Evolutionary conservation across 257 asterid genomes (phyloP), one percentile per base, ranked within the genome.

Genomic region (Galeopsis tetrahit): DNA sequence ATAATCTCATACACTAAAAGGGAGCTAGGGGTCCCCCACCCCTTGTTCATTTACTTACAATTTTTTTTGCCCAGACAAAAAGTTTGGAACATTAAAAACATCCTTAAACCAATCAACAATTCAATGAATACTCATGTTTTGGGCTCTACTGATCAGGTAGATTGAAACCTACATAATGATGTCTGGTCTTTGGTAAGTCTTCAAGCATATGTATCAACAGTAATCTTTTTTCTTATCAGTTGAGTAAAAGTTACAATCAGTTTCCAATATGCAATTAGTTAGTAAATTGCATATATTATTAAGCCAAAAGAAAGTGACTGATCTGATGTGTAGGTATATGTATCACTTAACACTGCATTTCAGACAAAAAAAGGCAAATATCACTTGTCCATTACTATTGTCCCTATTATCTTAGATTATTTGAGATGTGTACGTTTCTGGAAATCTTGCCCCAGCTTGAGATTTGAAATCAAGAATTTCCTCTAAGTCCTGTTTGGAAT

Each of bases 21-120:
- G 67, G 42, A 55, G 57, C n/a, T 42, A 62, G 44, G 78, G 72
- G 58, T 52, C 58, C 58, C 68, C 68, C 72, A 48, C 55, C 46
- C 44, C 60, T 42, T 56, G 63, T 39, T 33, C 7, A 14, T 43
- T 46, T 28, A 8, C 55, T 48, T 70, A 13, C 66, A 53, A 69
- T 35, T 5, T 69, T 69, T 69, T n/a, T 56, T 1, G 59, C 33
- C 13, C 1, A 39, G 21, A 73, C 48, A 73, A 44, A 40, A 40
- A 39, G 4, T 39, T 7, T 46, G 36, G 8, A 48, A 35, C 55
- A 53, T 73, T 55, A 53, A 31, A 39, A 56, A 13, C 57, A 56
- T 7, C 57, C 49, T 28, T 21, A 65, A 65, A 42, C 31, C 39
- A 42, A 55, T n/a, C 61, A 72, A 62, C 1, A 0, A 10, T 53